Conservation (phyloP, 2,329 filamentous ascomycete genomes). For the Cordyceps tenuipes region DNA sequence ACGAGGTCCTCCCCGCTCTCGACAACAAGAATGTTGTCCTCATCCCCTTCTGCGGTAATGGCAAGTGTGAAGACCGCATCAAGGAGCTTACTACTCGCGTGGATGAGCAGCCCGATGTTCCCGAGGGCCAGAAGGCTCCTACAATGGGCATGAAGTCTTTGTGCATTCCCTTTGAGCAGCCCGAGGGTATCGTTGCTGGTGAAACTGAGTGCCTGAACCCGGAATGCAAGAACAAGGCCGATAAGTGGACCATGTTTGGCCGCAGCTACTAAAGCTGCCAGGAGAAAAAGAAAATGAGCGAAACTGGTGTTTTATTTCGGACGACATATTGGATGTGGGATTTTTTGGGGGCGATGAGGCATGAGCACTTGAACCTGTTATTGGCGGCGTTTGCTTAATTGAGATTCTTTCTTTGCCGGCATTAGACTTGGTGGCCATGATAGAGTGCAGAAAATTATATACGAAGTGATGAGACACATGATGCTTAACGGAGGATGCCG, state of each 20-base stretch:
- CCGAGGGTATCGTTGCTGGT: constrained; percentile 65
- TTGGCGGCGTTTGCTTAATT: constrained; percentile 10
- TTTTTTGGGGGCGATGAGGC: not conserved
- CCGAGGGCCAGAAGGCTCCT: constrained; percentile 45
- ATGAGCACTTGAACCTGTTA: constrained; percentile 8
- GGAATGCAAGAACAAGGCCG: constrained; percentile 66
- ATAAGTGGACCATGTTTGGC: constrained; percentile 91
- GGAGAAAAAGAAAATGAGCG: not conserved
- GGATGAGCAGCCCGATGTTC: constrained; percentile 47
- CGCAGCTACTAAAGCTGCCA: constrained; percentile 48
- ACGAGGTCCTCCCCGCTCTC: constrained; percentile 80
- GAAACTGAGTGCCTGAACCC: constrained; percentile 91
- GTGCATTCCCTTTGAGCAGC: constrained; percentile 76
- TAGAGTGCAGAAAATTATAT: constrained; percentile 11
- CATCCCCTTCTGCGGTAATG: constrained; percentile 78
- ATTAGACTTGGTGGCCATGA: constrained; percentile 10
- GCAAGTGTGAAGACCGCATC: constrained; percentile 84
- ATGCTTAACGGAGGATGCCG: not conserved
- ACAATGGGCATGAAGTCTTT: constrained; percentile 61
- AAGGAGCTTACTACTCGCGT: constrained; percentile 84
- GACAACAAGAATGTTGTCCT: constrained; percentile 89
- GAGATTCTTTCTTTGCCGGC: constrained; percentile 4
- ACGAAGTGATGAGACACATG: constrained; percentile 10
- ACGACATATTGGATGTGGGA: not conserved
- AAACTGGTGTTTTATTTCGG: constrained; percentile 1